Percentiles rank a stretch among this genome's conserved stretches.
Evolutionary conservation across 257 asterid genomes (phyloP).

Genomic region (Ilex aquifolium): DNA sequence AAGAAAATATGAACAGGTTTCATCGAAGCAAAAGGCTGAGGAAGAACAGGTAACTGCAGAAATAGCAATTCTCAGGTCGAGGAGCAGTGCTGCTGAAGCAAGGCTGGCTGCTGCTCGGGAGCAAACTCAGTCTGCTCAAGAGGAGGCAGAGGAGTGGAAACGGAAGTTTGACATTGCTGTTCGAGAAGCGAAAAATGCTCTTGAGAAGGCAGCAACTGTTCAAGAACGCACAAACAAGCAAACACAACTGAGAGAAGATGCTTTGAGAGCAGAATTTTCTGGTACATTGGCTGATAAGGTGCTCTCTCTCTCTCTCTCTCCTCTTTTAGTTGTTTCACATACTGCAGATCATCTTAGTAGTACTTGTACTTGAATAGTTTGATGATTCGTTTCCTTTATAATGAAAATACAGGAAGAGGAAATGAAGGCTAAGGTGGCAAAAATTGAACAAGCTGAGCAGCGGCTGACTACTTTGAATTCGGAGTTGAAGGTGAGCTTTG

Average conservation of each 20-base stretch:
- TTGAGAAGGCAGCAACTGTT: slow-evolving; percentile 86
- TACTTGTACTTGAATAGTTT: neutral
- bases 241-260: slow-evolving; percentile 77
- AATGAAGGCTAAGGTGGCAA: slow-evolving; percentile 61
- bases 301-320: slow-evolving; percentile 7
- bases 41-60: slow-evolving; percentile 77
- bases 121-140: slow-evolving; percentile 83
- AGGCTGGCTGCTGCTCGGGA: slow-evolving; percentile 94
- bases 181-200: slow-evolving; percentile 78
- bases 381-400: slow-evolving; percentile 12
- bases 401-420: slow-evolving; percentile 65
- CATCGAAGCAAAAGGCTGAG: slow-evolving; percentile 63
- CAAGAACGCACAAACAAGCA: slow-evolving; percentile 83
- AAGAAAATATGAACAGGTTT: slow-evolving; percentile 73
- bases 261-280: slow-evolving; percentile 72
- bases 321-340: too few relatives aligned
- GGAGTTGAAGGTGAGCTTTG: slow-evolving; percentile 73
- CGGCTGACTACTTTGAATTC: slow-evolving; percentile 67
- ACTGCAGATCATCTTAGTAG: neutral
- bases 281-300: slow-evolving; percentile 72
- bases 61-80: slow-evolving; percentile 68
- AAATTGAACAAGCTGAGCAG: slow-evolving; percentile 82
- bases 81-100: slow-evolving; percentile 94
- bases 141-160: slow-evolving; percentile 97
- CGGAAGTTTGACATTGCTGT: slow-evolving; percentile 81